A percentile compares a stretch with the other conserved stretches of the same genome.
These are phyloP conservation scores for Lachnellula subtilissima DNA, from an alignment of 2,329 filamentous ascomycete genomes.

Conservation along the genomic window DNA sequence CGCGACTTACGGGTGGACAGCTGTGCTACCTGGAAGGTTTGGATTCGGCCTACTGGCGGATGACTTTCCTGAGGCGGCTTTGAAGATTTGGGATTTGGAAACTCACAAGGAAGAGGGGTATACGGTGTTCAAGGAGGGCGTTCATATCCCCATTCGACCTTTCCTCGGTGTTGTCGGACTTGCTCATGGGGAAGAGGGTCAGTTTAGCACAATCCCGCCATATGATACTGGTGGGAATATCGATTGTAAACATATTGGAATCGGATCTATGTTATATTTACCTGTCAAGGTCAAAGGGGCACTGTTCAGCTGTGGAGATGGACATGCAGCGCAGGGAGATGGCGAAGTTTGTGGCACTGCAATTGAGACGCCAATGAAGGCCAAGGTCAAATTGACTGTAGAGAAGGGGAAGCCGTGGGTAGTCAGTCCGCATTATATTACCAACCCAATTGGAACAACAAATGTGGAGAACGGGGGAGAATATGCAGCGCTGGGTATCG, in stretches of 20 bases:
- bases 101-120: constrained; percentile 31
- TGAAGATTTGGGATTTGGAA: constrained; percentile 47
- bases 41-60: constrained; percentile 46
- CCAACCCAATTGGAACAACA: constrained; percentile 25
- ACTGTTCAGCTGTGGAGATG: constrained; percentile 50
- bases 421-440: constrained; percentile 44
- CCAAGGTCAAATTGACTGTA: constrained; percentile 44
- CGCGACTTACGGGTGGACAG: constrained; percentile 48
- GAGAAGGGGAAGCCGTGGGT: constrained; percentile 43
- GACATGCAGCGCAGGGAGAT: constrained; percentile 50
- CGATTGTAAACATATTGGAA: constrained; percentile 46
- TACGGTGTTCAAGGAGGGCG: constrained; percentile 42
- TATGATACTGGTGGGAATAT: constrained; percentile 50
- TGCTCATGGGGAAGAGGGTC: constrained; percentile 40
- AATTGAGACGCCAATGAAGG: constrained; percentile 49
- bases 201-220: constrained; percentile 47
- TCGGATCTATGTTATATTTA: constrained; percentile 44
- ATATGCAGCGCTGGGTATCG: constrained; percentile 45
- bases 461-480: constrained; percentile 34
- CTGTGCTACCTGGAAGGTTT: constrained; percentile 43
- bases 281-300: constrained; percentile 46
- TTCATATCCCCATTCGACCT: constrained; percentile 45
- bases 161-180: constrained; percentile 51
- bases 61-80: constrained; percentile 39
- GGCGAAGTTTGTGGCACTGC: constrained; percentile 53